A percentile compares a stretch with the other conserved stretches of the same genome.
Evolutionary conservation across 2,329 filamentous ascomycete genomes (phyloP).

Genomic region (Teratosphaeria epicoccoides): DNA sequence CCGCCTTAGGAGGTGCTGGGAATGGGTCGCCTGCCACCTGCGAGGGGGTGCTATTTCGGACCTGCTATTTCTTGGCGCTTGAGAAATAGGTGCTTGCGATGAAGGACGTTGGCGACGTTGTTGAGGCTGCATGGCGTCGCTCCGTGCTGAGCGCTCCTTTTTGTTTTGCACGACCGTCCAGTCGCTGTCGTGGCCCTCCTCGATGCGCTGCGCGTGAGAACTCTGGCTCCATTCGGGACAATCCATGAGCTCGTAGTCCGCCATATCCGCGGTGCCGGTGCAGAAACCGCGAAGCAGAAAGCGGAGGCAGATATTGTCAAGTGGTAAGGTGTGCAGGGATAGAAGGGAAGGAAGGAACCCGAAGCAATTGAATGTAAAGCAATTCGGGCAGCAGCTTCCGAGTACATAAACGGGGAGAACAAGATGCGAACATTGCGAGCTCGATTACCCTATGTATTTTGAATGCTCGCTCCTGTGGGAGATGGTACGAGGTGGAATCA

Average conservation of each 20-base stretch:
- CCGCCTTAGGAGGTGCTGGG: not conserved
- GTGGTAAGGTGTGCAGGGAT: too few relatives aligned
- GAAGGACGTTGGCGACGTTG: not conserved
- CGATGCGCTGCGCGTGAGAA: not conserved
- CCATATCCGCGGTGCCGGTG: not conserved
- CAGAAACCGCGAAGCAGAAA: not conserved
- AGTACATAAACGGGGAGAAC: too few relatives aligned
- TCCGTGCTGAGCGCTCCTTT: not conserved
- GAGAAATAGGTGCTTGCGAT: not conserved
- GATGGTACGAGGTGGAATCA: too few relatives aligned
- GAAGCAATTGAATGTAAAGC: too few relatives aligned
- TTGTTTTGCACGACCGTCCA: not conserved
- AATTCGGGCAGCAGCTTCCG: not conserved
- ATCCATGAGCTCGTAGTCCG: slow-evolving; percentile 1
- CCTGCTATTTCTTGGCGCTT: not conserved
- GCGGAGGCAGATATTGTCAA: not conserved
- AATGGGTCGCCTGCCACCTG: not conserved
- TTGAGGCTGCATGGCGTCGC: not conserved
- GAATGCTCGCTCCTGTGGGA: too few relatives aligned
- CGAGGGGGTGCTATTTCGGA: not conserved
- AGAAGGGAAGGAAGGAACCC: too few relatives aligned
- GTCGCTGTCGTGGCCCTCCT: not conserved
- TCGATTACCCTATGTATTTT: too few relatives aligned
- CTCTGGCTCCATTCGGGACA: slow-evolving; percentile 1
- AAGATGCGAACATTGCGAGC: too few relatives aligned